phyloP scores from a whole-genome alignment of 805 yeast species.

The Saccharomyces kudriavzevii region DNA sequence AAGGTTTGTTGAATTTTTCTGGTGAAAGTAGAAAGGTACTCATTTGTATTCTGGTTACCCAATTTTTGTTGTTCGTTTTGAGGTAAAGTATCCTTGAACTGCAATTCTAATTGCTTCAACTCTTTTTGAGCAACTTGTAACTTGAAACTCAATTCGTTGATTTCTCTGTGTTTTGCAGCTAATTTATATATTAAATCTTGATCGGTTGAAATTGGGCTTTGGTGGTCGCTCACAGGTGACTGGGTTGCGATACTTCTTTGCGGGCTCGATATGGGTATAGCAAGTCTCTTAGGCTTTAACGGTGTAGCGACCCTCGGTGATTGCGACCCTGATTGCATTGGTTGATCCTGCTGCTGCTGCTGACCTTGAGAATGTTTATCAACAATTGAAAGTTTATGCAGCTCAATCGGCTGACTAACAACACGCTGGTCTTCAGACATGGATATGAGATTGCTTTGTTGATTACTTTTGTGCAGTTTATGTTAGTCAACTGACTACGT shows the following conservation, averaged over 20 bases:
- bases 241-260: background rate
- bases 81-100: slow-evolving; percentile 20
- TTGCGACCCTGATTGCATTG: background rate
- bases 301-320: background rate
- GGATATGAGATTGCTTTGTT: background rate
- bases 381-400: slow-evolving; percentile 22
- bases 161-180: slow-evolving; percentile 48
- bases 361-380: slow-evolving; percentile 9
- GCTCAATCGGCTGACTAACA: slow-evolving; percentile 16
- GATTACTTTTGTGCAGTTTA: background rate
- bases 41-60: background rate
- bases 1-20: slow-evolving; percentile 12
- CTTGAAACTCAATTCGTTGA: slow-evolving; percentile 41
- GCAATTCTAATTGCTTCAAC: slow-evolving; percentile 29
- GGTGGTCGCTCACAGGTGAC: slow-evolving; percentile 1
- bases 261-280: background rate
- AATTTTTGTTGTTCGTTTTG: background rate
- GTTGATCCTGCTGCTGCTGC: background rate
- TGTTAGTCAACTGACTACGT: background rate
- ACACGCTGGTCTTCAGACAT: slow-evolving; percentile 9
- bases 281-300: background rate
- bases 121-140: slow-evolving; percentile 34
- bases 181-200: slow-evolving; percentile 30
- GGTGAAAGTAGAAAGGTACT: slow-evolving; percentile 6
- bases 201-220: slow-evolving; percentile 1